Base-by-base conservation (phyloP, 2,329 filamentous ascomycete genomes). In the Xylariaceae sp. region DNA sequence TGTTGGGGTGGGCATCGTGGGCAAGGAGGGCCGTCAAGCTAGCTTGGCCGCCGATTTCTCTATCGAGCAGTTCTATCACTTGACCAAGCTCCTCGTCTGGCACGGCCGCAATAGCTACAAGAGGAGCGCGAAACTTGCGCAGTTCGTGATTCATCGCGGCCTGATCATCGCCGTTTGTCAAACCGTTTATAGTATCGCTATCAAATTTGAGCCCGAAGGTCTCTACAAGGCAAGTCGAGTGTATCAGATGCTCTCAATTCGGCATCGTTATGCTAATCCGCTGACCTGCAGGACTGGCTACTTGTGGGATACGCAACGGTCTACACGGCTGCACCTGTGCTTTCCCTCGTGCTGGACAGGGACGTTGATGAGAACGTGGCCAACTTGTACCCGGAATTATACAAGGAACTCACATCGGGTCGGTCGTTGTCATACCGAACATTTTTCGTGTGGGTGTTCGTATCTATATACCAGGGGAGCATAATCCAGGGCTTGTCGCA, bases 31-130 rank as follows among this genome's bases (percentile, higher is more conserved):
- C 33, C 85, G 90, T 18, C 94, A 99, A 75, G 94, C 94, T 34
- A 94, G 88, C 66, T 79, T 99, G 43, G 95, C 95, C 0, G 95
- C 94, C 11, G 94, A 99, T 69, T 99, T 99, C 71, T 94, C 88
- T 53, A 96, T 99, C 62, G 90, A 91, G 54, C 92, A 97, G 64
- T 99, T 99, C 72, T 89, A 86, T 65, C 91, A 99, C 68, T 75
- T 99, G 17, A 96, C 93, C 45, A 99, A 97, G 71, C 81, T 99
- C 1, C 82, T 99, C n/a, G 91, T 99, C 36, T 99, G 95, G 94
- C 95, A 99, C 68, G 94, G 94, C 1, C 86, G 95, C 31, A 99
- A 99, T 73, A 93, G 87, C 62, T 99, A 99, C 78, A 97, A 97
- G 72, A 84, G 95, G 42, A 90, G 86, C 53, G 94, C 94, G 28